Evolutionary conservation across 1,284 basidiomycete genomes (phyloP).

Genomic region (Leccinum olivaceoglutinosum): DNA sequence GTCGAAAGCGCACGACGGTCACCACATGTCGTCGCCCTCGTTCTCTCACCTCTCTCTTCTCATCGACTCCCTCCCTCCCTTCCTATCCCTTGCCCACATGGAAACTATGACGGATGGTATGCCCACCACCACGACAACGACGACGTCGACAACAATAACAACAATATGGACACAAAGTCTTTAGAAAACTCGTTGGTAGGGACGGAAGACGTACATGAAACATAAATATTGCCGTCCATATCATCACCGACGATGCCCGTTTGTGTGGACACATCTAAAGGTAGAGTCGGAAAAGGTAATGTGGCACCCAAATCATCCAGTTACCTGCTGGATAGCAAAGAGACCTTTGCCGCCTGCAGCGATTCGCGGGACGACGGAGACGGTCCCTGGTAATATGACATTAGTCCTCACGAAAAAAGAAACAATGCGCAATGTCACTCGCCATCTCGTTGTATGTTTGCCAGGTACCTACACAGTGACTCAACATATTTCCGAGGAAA

Average conservation of each 20-base stretch:
- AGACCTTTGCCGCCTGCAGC: constrained; percentile 58
- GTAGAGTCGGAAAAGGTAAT: not conserved
- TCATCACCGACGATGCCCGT: constrained; percentile 63
- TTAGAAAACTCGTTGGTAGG: not conserved
- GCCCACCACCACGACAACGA: too few species aligned
- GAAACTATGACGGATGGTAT: too few species aligned
- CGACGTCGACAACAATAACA: too few species aligned
- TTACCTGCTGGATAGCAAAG: constrained; percentile 67
- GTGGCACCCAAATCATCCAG: not conserved
- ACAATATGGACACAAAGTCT: not conserved
- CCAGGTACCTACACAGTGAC: constrained; percentile 43
- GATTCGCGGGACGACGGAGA: constrained; percentile 70
- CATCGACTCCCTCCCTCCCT: too few species aligned
- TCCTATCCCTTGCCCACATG: too few species aligned
- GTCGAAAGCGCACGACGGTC: too few species aligned
- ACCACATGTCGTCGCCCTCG: too few species aligned
- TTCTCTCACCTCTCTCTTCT: too few species aligned
- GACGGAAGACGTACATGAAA: constrained; percentile 35
- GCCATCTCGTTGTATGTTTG: constrained; percentile 75
- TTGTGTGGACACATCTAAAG: constrained; percentile 54
- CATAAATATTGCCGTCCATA: constrained; percentile 41
- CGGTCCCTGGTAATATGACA: constrained; percentile 39
- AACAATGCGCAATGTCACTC: constrained; percentile 4
- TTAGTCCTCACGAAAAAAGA: not conserved
- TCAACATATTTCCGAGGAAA: not conserved